These are phyloP conservation scores for Nicotiana tomentosiformis DNA, from an alignment of 257 asterid species.

Conservation along the genomic window DNA sequence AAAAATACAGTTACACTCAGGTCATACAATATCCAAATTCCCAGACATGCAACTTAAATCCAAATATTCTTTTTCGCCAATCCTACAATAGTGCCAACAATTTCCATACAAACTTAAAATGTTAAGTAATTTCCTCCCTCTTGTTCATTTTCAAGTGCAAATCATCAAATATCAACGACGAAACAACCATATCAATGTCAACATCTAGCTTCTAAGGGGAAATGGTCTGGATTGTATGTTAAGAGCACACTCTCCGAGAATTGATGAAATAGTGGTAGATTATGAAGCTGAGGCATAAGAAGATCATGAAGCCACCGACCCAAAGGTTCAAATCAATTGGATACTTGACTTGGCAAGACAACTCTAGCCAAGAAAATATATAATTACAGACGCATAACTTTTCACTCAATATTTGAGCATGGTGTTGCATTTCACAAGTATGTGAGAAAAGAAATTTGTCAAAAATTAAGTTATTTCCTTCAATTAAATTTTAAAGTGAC, in stretches of 20 bases:
- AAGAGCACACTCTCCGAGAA: conserved; percentile 2
- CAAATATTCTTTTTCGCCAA: background rate
- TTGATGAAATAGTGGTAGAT: conserved; percentile 6
- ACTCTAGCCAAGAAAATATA: conserved; percentile 10
- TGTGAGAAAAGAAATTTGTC: background rate
- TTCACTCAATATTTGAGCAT: background rate
- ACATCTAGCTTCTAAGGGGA: background rate
- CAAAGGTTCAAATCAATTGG: conserved; percentile 1
- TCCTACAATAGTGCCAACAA: background rate
- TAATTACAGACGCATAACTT: background rate
- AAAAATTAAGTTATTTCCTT: background rate
- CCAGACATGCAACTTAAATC: background rate
- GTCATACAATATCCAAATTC: no score
- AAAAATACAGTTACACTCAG: no score
- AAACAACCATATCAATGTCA: background rate
- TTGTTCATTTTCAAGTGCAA: background rate
- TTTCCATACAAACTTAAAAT: background rate
- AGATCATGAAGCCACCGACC: background rate
- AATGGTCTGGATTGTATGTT: background rate
- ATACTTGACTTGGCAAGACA: conserved; percentile 8
- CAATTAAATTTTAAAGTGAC: background rate
- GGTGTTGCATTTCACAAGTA: background rate
- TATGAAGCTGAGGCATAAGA: background rate
- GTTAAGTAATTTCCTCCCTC: background rate
- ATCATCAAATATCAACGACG: background rate